Evolutionary conservation across 805 yeast genomes (phyloP).

Genomic region (Monosporozyma siamensis): DNA sequence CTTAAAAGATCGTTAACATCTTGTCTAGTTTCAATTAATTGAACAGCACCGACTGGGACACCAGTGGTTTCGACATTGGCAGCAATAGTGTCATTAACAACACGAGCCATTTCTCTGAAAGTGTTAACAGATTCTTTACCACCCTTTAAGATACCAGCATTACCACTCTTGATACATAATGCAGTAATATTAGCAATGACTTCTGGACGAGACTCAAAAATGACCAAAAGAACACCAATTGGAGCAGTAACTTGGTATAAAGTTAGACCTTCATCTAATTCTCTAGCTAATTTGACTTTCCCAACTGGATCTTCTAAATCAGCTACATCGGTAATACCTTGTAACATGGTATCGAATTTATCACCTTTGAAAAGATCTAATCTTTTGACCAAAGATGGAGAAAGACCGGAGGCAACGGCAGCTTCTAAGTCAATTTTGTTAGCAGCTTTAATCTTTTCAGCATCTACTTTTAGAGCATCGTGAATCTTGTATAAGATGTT

Average conservation of each 20-base stretch:
- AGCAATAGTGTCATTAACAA: slow-evolving; percentile 51
- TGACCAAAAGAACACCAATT: slow-evolving; percentile 84
- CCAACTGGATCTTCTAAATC: slow-evolving; percentile 86
- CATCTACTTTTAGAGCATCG: slow-evolving; percentile 51
- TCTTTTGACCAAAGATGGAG: slow-evolving; percentile 70
- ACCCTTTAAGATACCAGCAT: slow-evolving; percentile 93
- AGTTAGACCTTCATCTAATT: slow-evolving; percentile 82
- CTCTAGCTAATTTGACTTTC: slow-evolving; percentile 70
- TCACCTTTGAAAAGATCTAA: slow-evolving; percentile 74
- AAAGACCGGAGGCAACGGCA: slow-evolving; percentile 52
- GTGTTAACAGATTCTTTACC: slow-evolving; percentile 89
- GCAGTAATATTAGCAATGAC: slow-evolving; percentile 97
- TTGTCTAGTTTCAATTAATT: slow-evolving; percentile 78
- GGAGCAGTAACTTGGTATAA: slow-evolving; percentile 84
- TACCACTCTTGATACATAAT: slow-evolving; percentile 90
- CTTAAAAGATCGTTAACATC: slow-evolving; percentile 76
- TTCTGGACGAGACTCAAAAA: slow-evolving; percentile 95
- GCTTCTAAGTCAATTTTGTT: slow-evolving; percentile 65
- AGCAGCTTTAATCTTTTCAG: slow-evolving; percentile 57
- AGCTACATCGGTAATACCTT: slow-evolving; percentile 90
- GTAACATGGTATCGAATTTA: slow-evolving; percentile 88
- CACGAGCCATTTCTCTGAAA: slow-evolving; percentile 68
- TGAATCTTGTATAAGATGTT: slow-evolving; percentile 63
- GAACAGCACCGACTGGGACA: slow-evolving; percentile 76
- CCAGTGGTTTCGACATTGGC: slow-evolving; percentile 39